phyloP scores from a whole-genome alignment of 2,329 filamentous ascomycete species.

The Bimuria novae-zelandiae region DNA sequence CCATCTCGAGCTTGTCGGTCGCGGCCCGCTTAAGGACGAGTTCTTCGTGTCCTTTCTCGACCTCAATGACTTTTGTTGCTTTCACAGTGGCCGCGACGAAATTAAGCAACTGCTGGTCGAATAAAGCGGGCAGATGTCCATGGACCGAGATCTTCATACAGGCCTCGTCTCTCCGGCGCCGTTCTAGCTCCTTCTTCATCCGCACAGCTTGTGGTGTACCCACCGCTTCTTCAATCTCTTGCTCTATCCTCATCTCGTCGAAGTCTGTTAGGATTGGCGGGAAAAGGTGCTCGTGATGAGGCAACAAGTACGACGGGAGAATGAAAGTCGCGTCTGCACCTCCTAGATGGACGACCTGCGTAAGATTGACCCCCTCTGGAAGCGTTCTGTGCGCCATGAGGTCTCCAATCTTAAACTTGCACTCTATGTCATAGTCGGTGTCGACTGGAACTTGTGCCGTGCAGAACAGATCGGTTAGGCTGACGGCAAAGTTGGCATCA shows the following conservation, averaged over 20 bases:
- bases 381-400: conserved; percentile 57
- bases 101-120: conserved; percentile 58
- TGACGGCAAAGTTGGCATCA: conserved; percentile 58
- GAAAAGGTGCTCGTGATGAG: conserved; percentile 60
- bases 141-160: conserved; percentile 55
- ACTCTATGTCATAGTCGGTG: conserved; percentile 54
- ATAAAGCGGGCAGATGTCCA: conserved; percentile 54
- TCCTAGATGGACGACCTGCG: conserved; percentile 56
- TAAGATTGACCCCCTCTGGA: conserved; percentile 49
- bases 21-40: conserved; percentile 20
- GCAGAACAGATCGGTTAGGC: conserved; percentile 52
- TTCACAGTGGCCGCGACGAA: conserved; percentile 62
- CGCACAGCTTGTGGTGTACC: conserved; percentile 51
- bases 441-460: conserved; percentile 55
- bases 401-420: conserved; percentile 52
- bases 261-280: conserved; percentile 47
- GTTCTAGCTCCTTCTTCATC: conserved; percentile 46
- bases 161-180: conserved; percentile 53
- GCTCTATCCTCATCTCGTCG: conserved; percentile 39
- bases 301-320: conserved; percentile 56
- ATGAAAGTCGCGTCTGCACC: conserved; percentile 56
- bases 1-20: conserved; percentile 32
- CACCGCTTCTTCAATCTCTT: conserved; percentile 49
- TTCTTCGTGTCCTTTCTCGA: conserved; percentile 53
- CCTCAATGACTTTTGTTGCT: conserved; percentile 61